Evolutionary conservation across 345 rosid genomes (phyloP), one percentile per base, ranked within the genome.

Genomic region (Boechera divaricarpa): DNA sequence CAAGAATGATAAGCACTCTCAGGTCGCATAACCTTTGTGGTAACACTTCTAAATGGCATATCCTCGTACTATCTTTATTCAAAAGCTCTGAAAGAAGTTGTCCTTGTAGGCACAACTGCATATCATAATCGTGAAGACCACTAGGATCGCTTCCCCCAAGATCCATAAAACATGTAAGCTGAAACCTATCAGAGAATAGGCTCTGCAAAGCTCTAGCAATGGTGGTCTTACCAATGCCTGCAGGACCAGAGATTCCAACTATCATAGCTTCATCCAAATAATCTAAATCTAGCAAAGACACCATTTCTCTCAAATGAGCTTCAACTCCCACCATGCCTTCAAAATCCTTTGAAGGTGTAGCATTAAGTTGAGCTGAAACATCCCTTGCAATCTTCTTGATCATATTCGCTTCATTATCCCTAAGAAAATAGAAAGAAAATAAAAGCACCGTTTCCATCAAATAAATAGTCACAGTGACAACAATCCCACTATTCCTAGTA

Each of bases 1-100:
- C 55, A 45, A 64, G 53, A 49, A 88, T 83, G 10, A 84, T 39
- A 7, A 85, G 64, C 47, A 84, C 82, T 18, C 24, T 74, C 31
- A 42, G 56, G 8, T 72, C 84, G 1, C 3, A 9, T n/a, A 71
- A 10, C 16, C 62, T 13, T 13, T 53, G 24, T 1, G 0, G 7
- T 32, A 53, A 15, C 2, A 29, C 51, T 21, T 15, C 35, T 26
- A 69, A 33, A n/a, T 35, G 35, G 44, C 31, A 18, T 36, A 38
- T 15, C 66, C 49, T 78, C 38, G 31, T n/a, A 21, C 55, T 48
- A 33, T 51, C 18, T 67, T 32, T 29, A 38, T 74, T 55, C 1
- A 65, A 33, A 4, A 74, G 15, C 12, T 24, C 31, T 0, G 70
- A 66, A 56, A 74, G 57, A 74, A 74, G 10, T 77, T 71, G 53